Conservation (phyloP, 2,329 filamentous ascomycete genomes). For the Leptoxyphium fumago region DNA sequence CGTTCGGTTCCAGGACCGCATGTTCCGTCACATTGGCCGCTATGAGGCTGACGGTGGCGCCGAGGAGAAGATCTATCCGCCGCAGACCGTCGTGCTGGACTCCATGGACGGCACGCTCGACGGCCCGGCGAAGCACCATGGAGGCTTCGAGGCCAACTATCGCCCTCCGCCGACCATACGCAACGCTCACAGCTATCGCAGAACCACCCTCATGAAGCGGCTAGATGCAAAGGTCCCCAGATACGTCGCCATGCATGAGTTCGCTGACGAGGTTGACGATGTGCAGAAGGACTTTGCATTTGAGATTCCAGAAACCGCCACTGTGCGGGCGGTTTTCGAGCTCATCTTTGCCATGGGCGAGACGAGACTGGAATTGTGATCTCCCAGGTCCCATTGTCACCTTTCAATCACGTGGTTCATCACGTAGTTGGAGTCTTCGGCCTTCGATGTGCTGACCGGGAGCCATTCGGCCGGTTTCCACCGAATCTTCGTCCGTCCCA, state of each 20-base stretch:
- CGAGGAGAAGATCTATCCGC: neutral
- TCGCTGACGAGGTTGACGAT: neutral
- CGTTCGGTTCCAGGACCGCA: neutral
- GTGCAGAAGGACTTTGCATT: neutral
- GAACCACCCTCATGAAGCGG: neutral
- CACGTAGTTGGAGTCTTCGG: too few relatives aligned
- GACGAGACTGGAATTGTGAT: neutral
- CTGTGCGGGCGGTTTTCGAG: neutral
- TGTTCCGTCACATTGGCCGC: neutral
- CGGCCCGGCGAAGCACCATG: neutral
- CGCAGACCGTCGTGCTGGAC: neutral
- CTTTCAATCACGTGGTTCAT: neutral
- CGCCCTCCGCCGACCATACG: neutral
- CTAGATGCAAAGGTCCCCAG: neutral
- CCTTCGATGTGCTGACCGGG: too few relatives aligned
- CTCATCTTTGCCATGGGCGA: neutral
- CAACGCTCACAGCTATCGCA: neutral
- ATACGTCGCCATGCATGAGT: neutral
- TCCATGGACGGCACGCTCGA: neutral
- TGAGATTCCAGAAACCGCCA: neutral
- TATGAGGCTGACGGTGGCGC: neutral
- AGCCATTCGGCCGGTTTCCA: too few relatives aligned
- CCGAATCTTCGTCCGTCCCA: too few relatives aligned
- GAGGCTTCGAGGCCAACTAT: neutral
- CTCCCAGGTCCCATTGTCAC: neutral